These are phyloP conservation scores for Protostelium mycophagum DNA, from an alignment of 78 protist species.

Conservation along the genomic window DNA sequence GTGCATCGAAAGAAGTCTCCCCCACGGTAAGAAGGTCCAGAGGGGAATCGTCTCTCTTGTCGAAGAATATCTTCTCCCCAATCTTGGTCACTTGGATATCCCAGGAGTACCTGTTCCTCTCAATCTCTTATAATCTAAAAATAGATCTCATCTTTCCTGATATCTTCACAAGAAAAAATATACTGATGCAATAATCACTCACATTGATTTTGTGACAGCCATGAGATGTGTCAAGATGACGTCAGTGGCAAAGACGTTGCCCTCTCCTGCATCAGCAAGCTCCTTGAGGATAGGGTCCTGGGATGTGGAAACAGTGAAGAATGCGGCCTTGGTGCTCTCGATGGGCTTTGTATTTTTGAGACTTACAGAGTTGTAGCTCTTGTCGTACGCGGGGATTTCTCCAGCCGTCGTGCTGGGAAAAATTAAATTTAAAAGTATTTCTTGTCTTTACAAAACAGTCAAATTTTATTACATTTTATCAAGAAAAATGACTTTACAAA, in stretches of 20 bases:
- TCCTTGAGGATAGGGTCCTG: neutral
- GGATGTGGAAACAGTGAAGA: neutral
- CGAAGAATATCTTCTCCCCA: conserved; percentile 70
- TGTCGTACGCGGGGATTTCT: neutral
- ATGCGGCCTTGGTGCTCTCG: neutral
- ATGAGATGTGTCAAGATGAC: conserved; percentile 65
- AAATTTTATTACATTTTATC: too few species aligned
- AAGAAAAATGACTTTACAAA: too few species aligned
- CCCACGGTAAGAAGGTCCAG: conserved; percentile 61
- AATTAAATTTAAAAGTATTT: too few species aligned
- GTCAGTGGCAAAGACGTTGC: conserved; percentile 78
- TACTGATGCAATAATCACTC: neutral
- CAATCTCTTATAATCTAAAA: too few species aligned
- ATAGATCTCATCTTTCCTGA: too few species aligned
- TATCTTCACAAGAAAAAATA: neutral
- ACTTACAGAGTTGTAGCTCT: neutral
- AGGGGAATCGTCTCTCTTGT: conserved; percentile 62
- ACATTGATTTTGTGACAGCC: conserved; percentile 63
- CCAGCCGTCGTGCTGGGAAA: neutral
- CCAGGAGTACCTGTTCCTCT: conserved; percentile 53
- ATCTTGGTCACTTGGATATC: conserved; percentile 64
- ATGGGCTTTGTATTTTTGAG: neutral
- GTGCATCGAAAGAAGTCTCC: conserved; percentile 62
- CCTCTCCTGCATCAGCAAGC: conserved; percentile 1
- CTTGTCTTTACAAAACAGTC: too few species aligned